Base-by-base conservation (phyloP, 805 yeast genomes). In the Kuraishia piskuri region DNA sequence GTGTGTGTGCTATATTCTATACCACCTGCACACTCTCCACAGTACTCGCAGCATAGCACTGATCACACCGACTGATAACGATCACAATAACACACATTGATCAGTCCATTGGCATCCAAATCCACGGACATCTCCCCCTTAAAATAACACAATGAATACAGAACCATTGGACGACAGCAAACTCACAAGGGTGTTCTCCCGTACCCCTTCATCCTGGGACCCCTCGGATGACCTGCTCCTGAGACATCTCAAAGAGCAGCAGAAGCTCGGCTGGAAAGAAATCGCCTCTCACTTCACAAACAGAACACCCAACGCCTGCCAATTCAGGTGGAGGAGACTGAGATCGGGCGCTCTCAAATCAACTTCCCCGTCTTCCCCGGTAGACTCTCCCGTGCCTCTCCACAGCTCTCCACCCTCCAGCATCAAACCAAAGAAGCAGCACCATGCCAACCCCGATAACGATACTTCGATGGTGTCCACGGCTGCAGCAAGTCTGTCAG, bases 261-360 rank as follows among this genome's bases (percentile, higher is more conserved):
- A 84, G 64, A 86, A 86, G 64, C 74, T 89, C 57, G 96, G 96
- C 1, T 89, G 96, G 96, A 84, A 89, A 66, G 95, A 89, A 57
- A 88, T 89, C 47, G 83, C 94, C 1, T 76, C 83, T 44, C 87
- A 86, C 63, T 89, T 89, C 66, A 73, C 78, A 26, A 84, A 85
- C 62, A 73, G 96, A 62, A 89, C 96, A 2, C 92, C 96, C 36
- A 89, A 88, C 64, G 95, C 95, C 1, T 88, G 96, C 61, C 95
- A 88, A 69, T 88, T 88, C 64, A 78, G 96, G 60, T 89, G 96
- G 96, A 78, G 96, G 65, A 70, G 96, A 56, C 70, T 83, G 49
- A 79, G 73, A 59, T 65, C 72, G 9, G 77, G 78, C 9, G 68
- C 74, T 17, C 59, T 73, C 46, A 66, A 74, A 24, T 57, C 59